phyloP scores from a whole-genome alignment of 495 filamentous ascomycete species.

The Chlorociboria aeruginascens region DNA sequence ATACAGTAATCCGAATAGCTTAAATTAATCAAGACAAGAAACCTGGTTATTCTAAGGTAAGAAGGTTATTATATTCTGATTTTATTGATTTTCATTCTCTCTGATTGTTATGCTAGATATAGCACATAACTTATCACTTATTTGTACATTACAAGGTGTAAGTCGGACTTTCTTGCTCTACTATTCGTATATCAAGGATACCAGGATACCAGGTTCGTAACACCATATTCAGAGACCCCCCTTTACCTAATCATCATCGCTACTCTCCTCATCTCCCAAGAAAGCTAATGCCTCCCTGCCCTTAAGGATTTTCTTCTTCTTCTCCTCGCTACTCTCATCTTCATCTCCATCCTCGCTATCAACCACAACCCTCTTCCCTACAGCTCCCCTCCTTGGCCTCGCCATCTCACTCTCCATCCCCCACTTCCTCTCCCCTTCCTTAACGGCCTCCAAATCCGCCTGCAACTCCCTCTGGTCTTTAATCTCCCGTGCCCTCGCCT shows the following conservation, averaged over 20 bases:
- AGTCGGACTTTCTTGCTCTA: too few species aligned
- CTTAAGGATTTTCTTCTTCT: conserved; percentile 5
- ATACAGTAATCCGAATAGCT: too few species aligned
- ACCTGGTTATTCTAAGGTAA: too few species aligned
- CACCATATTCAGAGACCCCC: not conserved
- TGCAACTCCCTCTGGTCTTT: conserved; percentile 72
- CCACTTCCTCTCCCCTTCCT: conserved; percentile 68
- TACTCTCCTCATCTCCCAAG: conserved; percentile 11
- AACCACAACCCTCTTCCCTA: conserved; percentile 30
- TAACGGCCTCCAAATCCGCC: conserved; percentile 70
- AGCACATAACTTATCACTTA: too few species aligned
- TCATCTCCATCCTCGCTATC: conserved; percentile 24
- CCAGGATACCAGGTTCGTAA: not conserved
- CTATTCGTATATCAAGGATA: too few species aligned
- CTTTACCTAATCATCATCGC: conserved; percentile 6
- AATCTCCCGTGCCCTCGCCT: conserved; percentile 73
- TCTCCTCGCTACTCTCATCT: conserved; percentile 19
- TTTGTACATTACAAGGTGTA: too few species aligned
- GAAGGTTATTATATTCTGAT: too few species aligned
- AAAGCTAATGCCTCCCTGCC: conserved; percentile 18
- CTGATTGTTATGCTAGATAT: too few species aligned
- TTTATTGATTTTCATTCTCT: too few species aligned
- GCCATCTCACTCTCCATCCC: conserved; percentile 36
- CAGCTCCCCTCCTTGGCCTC: conserved; percentile 24
- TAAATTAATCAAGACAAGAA: too few species aligned